Evolutionary conservation across 768 basidiomycete species (phyloP).

Genomic region (Crassisporium funariophilum): DNA sequence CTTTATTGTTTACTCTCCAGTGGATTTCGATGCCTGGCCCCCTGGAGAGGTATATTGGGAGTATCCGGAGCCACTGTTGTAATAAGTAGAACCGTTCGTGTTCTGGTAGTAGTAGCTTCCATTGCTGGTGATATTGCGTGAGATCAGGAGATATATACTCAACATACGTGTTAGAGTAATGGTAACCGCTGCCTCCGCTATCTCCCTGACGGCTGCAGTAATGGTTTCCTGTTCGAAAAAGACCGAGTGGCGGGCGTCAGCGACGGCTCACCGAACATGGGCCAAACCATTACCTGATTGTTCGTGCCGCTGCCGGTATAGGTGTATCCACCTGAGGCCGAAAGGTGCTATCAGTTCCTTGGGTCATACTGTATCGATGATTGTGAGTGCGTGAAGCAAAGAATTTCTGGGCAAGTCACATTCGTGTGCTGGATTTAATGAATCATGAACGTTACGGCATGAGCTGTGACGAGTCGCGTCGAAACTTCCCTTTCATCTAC

Average conservation of each 20-base stretch:
- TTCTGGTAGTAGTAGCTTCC: constrained; percentile 65
- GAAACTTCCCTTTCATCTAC: too few species aligned
- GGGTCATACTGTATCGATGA: constrained; percentile 4
- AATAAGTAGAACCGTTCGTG: constrained; percentile 57
- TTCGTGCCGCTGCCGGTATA: constrained; percentile 56
- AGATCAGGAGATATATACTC: neutral
- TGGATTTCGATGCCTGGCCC: constrained; percentile 14
- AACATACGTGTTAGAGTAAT: constrained; percentile 59
- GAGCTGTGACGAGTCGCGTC: too few species aligned
- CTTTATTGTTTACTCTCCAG: constrained; percentile 7
- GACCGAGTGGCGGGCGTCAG: too few species aligned
- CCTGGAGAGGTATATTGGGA: constrained; percentile 51
- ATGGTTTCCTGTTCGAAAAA: constrained; percentile 56
- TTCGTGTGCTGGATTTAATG: too few species aligned
- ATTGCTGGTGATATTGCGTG: constrained; percentile 32
- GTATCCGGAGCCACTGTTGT: constrained; percentile 49
- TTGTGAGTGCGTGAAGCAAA: neutral
- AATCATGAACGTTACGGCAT: too few species aligned
- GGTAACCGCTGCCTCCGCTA: constrained; percentile 44
- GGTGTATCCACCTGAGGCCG: constrained; percentile 33
- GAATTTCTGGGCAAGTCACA: too few species aligned
- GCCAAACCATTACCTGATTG: constrained; percentile 38
- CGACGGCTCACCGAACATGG: too few species aligned
- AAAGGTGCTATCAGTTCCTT: constrained; percentile 21
- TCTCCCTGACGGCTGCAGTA: constrained; percentile 54